Base-by-base conservation (phyloP, 2,329 filamentous ascomycete species). In the Exophiala xenobiotica region DNA sequence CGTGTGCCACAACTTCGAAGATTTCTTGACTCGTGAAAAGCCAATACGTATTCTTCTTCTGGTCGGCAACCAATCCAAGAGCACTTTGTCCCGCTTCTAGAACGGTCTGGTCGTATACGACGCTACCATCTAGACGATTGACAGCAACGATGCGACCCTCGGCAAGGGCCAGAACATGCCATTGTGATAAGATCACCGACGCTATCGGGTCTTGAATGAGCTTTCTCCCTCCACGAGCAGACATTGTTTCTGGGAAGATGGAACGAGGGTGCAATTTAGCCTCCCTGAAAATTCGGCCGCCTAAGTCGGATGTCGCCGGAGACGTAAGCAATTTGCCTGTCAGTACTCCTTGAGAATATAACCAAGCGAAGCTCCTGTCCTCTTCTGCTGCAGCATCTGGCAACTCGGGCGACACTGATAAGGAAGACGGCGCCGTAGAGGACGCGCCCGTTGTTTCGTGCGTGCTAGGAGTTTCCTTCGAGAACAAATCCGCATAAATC, bases 41-140 rank as follows among this genome's bases (percentile, higher is more conserved):
- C 93, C 95, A 99, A 66, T 92, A 96, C 0, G 93, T 99, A 64
- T 92, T 95, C 75, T 96, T 96, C 68, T 93, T 92, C 54, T 87
- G 80, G 68, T 99, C 93, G 6, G 92, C 85, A 44, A 90, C 86
- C 14, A 99, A 79, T 0, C 88, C 90, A n/a, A 99, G 74, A 3
- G 86, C 83, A 62, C 79, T 85, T 62, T 96, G 88, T 0, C 87
- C 88, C 3, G 83, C 79, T 49, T 92, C 87, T 11, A 97, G 76
- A 3, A 99, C 86, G 18, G 85, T 78, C 69, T 97, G 90, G 66
- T 96, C 89, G 61, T 93, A 95, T 1, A 96, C 87, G 41, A 92
- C 77, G 45, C 85, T 82, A 22, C 92, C 90, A 33, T 91, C 93
- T 40, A 99, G 78, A 24, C 90, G 82, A 65, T 97, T 97, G 54